These are phyloP conservation scores for Achaetomium macrosporum DNA, from an alignment of 2,329 filamentous ascomycete species.

Conservation along the genomic window DNA sequence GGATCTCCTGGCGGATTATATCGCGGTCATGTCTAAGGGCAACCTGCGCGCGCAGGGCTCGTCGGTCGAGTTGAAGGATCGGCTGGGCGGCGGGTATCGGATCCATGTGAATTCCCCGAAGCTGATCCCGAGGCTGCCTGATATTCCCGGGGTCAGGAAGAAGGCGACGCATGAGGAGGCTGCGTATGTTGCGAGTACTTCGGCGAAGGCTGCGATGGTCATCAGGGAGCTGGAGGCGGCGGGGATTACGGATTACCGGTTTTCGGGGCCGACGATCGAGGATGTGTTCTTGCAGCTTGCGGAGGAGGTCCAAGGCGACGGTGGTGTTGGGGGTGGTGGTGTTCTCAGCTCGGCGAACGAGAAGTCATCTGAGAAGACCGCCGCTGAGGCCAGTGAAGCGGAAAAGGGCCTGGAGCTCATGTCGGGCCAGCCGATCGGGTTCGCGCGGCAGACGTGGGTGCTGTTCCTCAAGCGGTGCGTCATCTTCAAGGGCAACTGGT, in stretches of 20 bases:
- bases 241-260: slow-evolving; percentile 70
- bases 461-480: slow-evolving; percentile 73
- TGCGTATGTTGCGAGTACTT: slow-evolving; percentile 66
- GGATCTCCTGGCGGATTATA: slow-evolving; percentile 81
- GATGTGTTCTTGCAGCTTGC: slow-evolving; percentile 86
- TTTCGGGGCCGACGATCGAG: slow-evolving; percentile 85
- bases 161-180: slow-evolving; percentile 63
- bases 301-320: slow-evolving; percentile 63
- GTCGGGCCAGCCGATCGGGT: slow-evolving; percentile 64
- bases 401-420: slow-evolving; percentile 49
- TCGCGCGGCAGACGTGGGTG: slow-evolving; percentile 63
- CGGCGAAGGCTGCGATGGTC: slow-evolving; percentile 63
- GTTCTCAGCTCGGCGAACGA: slow-evolving; percentile 24
- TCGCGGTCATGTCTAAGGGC: slow-evolving; percentile 81
- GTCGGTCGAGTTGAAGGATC: slow-evolving; percentile 78
- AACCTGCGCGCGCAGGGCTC: slow-evolving; percentile 76
- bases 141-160: slow-evolving; percentile 51
- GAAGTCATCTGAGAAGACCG: slow-evolving; percentile 15
- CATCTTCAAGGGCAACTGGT: slow-evolving; percentile 70
- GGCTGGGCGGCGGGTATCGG: slow-evolving; percentile 75
- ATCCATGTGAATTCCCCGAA: slow-evolving; percentile 64
- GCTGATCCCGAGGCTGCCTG: slow-evolving; percentile 40
- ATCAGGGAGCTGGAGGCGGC: slow-evolving; percentile 62
- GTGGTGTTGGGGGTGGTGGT: slow-evolving; percentile 1
- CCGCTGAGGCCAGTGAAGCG: slow-evolving; percentile 23